phyloP scores from a whole-genome alignment of 1,284 basidiomycete species.

The Cutaneotrichosporon dermatis region DNA sequence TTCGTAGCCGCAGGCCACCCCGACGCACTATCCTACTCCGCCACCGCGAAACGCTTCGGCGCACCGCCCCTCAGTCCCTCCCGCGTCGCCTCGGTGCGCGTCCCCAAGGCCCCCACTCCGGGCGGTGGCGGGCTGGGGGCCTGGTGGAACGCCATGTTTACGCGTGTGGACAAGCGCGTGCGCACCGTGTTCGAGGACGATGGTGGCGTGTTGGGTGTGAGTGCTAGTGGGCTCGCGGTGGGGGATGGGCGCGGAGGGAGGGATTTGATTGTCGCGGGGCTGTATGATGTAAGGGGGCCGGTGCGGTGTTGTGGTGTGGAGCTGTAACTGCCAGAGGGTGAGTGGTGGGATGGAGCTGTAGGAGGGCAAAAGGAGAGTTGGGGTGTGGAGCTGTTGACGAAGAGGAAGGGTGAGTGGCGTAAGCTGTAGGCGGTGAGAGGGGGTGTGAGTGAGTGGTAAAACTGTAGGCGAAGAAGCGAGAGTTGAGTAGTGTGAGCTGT shows the following conservation, averaged over 20 bases:
- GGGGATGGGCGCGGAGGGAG: not conserved
- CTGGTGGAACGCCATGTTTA: constrained; percentile 6
- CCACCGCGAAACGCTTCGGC: not conserved
- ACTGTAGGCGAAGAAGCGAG: too few species aligned
- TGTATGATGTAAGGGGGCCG: not conserved
- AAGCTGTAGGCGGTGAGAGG: too few species aligned
- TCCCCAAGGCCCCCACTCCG: not conserved
- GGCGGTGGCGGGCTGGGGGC: not conserved
- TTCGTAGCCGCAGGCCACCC: constrained; percentile 13
- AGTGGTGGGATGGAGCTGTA: too few species aligned
- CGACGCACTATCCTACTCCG: not conserved
- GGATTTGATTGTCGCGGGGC: not conserved
- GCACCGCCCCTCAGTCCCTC: not conserved
- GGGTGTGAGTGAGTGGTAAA: too few species aligned
- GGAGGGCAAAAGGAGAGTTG: too few species aligned
- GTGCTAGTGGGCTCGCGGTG: constrained; percentile 1
- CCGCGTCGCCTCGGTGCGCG: constrained; percentile 2
- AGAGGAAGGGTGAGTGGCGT: too few species aligned
- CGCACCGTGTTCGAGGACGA: constrained; percentile 9
- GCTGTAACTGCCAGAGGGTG: not conserved
- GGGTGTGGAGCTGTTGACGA: too few species aligned
- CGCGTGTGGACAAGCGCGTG: constrained; percentile 3
- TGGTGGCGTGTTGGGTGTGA: constrained; percentile 1
- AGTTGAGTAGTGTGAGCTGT: too few species aligned
- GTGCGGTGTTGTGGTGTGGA: not conserved